phyloP scores from a whole-genome alignment of 495 filamentous ascomycete genomes.

The Daldinia loculata region DNA sequence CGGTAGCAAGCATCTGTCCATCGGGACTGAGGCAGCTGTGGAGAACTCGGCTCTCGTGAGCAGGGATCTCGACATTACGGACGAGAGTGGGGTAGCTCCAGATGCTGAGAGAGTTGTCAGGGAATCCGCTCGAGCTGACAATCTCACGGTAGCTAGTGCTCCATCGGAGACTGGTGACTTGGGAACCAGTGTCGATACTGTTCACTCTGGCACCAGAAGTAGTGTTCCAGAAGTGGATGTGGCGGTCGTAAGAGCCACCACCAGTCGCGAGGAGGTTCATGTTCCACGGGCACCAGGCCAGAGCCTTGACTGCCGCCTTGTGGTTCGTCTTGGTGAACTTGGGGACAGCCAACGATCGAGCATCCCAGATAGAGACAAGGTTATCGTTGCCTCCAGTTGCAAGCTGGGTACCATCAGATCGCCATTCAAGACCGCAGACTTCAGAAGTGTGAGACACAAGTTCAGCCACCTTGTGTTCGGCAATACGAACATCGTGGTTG shows the following conservation, averaged over 20 bases:
- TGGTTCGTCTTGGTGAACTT: conserved; percentile 99
- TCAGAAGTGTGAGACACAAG: conserved; percentile 96
- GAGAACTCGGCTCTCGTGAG: conserved; percentile 96
- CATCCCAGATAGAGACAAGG: conserved; percentile 98
- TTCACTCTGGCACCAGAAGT: conserved; percentile 97
- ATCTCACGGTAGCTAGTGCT: conserved; percentile 97
- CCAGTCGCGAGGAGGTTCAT: conserved; percentile 95
- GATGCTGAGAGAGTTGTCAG: conserved; percentile 97
- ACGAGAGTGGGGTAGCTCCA: conserved; percentile 98
- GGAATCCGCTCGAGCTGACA: conserved; percentile 94
- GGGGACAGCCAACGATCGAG: conserved; percentile 86
- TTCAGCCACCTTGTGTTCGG: conserved; percentile 96
- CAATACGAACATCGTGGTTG: conserved; percentile 98
- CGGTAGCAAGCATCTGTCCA: conserved; percentile 95
- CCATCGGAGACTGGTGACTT: conserved; percentile 96
- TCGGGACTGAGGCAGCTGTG: conserved; percentile 96
- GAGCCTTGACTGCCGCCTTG: conserved; percentile 95
- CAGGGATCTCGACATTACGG: conserved; percentile 96
- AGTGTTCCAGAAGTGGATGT: conserved; percentile 99
- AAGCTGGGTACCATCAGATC: conserved; percentile 93
- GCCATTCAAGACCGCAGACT: conserved; percentile 98
- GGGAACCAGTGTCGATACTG: conserved; percentile 97
- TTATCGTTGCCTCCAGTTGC: conserved; percentile 99
- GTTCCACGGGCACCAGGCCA: conserved; percentile 99
- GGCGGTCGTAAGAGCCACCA: conserved; percentile 92